phyloP scores from a whole-genome alignment of 768 basidiomycete species.

The Auriscalpium orientale region DNA sequence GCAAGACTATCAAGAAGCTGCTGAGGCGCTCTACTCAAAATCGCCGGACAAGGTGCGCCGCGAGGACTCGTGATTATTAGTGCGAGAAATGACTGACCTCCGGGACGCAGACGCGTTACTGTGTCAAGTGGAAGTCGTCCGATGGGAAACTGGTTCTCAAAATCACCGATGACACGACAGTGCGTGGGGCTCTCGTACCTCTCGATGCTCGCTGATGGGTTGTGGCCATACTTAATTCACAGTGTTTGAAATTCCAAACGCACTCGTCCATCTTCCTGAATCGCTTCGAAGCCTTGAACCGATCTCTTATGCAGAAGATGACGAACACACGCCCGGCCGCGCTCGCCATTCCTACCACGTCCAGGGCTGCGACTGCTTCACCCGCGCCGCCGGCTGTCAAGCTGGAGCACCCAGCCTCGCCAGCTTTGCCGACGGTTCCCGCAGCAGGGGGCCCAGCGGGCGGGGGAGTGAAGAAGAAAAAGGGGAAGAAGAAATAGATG shows the following conservation, averaged over 20 bases:
- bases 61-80: not conserved
- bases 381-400: not conserved
- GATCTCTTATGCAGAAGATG: constrained; percentile 82
- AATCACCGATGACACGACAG: constrained; percentile 86
- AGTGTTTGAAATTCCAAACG: constrained; percentile 97
- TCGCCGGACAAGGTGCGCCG: constrained; percentile 66
- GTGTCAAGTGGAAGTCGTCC: constrained; percentile 83
- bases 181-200: constrained; percentile 31
- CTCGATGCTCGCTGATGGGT: no score
- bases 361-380: constrained; percentile 3
- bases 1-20: constrained; percentile 87
- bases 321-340: constrained; percentile 44
- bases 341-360: constrained; percentile 12
- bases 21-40: constrained; percentile 74
- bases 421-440: constrained; percentile 8
- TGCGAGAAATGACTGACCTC: not conserved
- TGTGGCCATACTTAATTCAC: no score
- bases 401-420: not conserved
- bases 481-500: constrained; percentile 63
- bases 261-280: constrained; percentile 92
- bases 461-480: constrained; percentile 77
- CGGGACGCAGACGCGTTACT: constrained; percentile 70
- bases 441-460: constrained; percentile 30
- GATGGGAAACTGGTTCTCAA: constrained; percentile 88
- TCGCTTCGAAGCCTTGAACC: constrained; percentile 89